Evolutionary conservation across 192 early-diverging fungal genomes (phyloP).

Genomic region (Cladochytrium replicatum): DNA sequence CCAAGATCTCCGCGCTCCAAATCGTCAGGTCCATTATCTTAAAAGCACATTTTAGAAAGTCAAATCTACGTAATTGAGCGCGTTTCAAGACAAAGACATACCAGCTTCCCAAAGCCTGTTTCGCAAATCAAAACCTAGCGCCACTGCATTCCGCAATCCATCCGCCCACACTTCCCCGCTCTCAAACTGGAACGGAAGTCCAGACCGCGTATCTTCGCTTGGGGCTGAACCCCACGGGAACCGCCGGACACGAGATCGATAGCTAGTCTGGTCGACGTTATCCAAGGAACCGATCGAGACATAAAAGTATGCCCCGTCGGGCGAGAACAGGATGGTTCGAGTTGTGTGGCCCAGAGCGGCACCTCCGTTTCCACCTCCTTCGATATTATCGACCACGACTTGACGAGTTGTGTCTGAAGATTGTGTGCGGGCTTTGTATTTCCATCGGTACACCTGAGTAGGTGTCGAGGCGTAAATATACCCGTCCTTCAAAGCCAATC

Average conservation of each 20-base stretch:
- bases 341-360: slow-evolving; percentile 18
- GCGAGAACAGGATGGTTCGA: slow-evolving; percentile 15
- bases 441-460: slow-evolving; percentile 20
- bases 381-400: slow-evolving; percentile 21
- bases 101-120: slow-evolving; percentile 24
- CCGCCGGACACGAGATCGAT: slow-evolving; percentile 16
- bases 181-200: slow-evolving; percentile 12
- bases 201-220: slow-evolving; percentile 1
- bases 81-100: no score
- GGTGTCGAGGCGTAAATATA: slow-evolving; percentile 21
- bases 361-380: slow-evolving; percentile 5
- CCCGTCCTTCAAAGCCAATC: slow-evolving; percentile 9
- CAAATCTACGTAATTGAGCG: no score
- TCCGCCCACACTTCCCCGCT: slow-evolving; percentile 21
- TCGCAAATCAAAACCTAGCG: slow-evolving; percentile 12
- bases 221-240: not conserved
- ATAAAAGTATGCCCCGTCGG: slow-evolving; percentile 18
- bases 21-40: slow-evolving; percentile 31
- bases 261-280: slow-evolving; percentile 24
- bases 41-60: no score
- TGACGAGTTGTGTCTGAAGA: not conserved
- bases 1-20: slow-evolving; percentile 16
- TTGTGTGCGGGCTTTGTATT: not conserved
- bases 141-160: slow-evolving; percentile 28
- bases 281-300: slow-evolving; percentile 17